A percentile compares a stretch with the other conserved stretches of the same genome.
These are phyloP conservation scores for Knoxia roxburghii DNA, from an alignment of 257 asterid species.

Conservation along the genomic window DNA sequence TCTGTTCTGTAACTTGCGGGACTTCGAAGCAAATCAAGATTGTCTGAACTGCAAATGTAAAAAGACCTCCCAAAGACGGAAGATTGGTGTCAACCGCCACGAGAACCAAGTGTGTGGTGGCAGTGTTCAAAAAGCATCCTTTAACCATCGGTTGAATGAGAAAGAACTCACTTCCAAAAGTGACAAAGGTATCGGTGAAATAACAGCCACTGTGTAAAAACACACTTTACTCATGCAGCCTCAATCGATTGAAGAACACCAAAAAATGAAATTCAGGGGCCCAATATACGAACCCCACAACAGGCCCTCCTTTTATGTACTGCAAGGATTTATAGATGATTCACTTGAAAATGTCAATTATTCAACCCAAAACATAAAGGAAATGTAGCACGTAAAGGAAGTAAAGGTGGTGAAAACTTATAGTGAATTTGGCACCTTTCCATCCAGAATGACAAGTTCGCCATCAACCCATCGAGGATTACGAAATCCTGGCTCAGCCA, in stretches of 20 bases:
- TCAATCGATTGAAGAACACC: conserved; percentile 81
- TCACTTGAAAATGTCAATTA: conserved; percentile 9
- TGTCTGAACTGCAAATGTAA: conserved; percentile 8
- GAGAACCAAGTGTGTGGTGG: not conserved
- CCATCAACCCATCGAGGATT: conserved; percentile 98
- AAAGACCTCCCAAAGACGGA: too few relatives aligned
- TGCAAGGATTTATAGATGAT: conserved; percentile 33
- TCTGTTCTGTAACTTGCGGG: too few relatives aligned
- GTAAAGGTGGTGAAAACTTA: not conserved
- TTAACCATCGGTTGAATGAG: not conserved
- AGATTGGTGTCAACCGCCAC: not conserved
- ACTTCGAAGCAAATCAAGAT: too few relatives aligned
- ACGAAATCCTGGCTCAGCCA: conserved; percentile 82
- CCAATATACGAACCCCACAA: conserved; percentile 89
- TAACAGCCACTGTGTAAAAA: conserved; percentile 23
- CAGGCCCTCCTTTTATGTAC: conserved; percentile 93
- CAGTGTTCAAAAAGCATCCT: not conserved
- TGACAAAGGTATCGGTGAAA: conserved; percentile 15
- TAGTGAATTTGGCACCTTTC: conserved; percentile 58
- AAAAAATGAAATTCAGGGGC: conserved; percentile 86
- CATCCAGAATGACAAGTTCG: conserved; percentile 88
- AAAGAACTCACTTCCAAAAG: conserved; percentile 35
- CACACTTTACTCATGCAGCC: conserved; percentile 54
- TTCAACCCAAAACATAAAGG: conserved; percentile 4
- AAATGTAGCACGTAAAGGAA: conserved; percentile 3